Percentiles rank a stretch among this genome's conserved stretches.
These are phyloP conservation scores for Arabidopsis lyrata DNA, from an alignment of 441 rosid species.

Conservation along the genomic window DNA sequence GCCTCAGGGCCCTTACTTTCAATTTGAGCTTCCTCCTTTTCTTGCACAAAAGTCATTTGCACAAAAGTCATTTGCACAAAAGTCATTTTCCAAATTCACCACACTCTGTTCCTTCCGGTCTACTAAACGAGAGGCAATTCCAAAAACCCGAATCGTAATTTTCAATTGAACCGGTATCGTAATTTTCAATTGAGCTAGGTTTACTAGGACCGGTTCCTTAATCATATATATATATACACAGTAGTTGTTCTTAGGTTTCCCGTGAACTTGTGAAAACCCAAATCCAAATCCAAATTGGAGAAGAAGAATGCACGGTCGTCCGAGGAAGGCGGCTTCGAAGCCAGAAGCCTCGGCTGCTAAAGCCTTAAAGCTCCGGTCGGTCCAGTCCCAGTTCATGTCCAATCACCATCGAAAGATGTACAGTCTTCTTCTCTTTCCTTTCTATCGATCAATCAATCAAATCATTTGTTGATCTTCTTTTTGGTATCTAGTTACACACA, in stretches of 20 bases:
- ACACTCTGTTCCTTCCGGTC: no score
- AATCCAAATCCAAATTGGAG: not conserved
- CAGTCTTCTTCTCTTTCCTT: not conserved
- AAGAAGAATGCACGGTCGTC: not conserved
- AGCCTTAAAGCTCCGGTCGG: not conserved
- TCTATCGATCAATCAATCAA: not conserved
- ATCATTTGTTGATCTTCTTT: not conserved
- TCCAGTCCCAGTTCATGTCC: not conserved
- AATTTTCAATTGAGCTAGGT: not conserved
- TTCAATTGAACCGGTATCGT: not conserved
- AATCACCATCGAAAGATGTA: not conserved
- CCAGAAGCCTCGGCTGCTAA: not conserved
- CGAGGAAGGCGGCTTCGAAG: not conserved
- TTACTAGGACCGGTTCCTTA: no score
- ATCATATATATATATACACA: no score
- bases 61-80: no score
- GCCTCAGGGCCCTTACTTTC: constrained; percentile 43
- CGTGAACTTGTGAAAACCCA: no score
- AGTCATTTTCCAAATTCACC: no score
- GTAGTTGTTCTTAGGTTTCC: not conserved
- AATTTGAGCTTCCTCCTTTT: constrained; percentile 63
- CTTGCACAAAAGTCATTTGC: no score
- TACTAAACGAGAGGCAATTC: no score
- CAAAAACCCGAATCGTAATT: no score
- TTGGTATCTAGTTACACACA: not conserved